phyloP scores from a whole-genome alignment of 208 protist species.

The Endotrypanum monterogeii region DNA sequence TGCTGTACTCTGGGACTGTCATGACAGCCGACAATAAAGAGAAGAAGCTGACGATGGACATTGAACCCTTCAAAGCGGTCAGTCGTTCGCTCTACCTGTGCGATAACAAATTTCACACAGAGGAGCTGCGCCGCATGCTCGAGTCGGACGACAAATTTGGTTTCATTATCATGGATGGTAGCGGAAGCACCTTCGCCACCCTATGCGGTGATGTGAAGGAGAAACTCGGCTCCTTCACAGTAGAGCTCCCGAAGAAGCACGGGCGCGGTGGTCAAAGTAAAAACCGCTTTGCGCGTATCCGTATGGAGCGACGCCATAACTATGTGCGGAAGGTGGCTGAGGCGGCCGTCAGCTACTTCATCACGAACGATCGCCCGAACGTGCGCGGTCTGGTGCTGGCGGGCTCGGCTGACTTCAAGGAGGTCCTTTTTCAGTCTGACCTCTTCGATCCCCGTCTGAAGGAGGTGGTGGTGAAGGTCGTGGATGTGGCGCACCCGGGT shows the following conservation, averaged over 20 bases:
- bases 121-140: conserved; percentile 97
- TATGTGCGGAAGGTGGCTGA: conserved; percentile 99
- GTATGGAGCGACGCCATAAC: conserved; percentile 99
- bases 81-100: conserved; percentile 99
- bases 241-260: conserved; percentile 99
- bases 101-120: conserved; percentile 98
- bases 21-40: conserved; percentile 99
- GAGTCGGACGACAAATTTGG: conserved; percentile 99
- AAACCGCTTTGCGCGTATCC: conserved; percentile 99
- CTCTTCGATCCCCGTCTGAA: conserved; percentile 98
- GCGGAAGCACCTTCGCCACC: conserved; percentile 97
- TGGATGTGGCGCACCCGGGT: conserved; percentile 99
- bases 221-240: conserved; percentile 98
- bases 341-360: conserved; percentile 96
- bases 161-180: conserved; percentile 99
- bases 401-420: conserved; percentile 99
- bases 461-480: conserved; percentile 98
- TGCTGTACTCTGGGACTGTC: conserved; percentile 99
- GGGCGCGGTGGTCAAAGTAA: conserved; percentile 99
- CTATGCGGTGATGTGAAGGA: conserved; percentile 98
- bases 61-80: conserved; percentile 99
- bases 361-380: conserved; percentile 98
- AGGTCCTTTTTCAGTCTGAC: conserved; percentile 96
- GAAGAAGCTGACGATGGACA: conserved; percentile 99
- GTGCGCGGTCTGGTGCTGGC: conserved; percentile 99